Evolutionary conservation across 345 rosid genomes (phyloP), one percentile per base, ranked within the genome.

Genomic region (Ailanthus altissimus): DNA sequence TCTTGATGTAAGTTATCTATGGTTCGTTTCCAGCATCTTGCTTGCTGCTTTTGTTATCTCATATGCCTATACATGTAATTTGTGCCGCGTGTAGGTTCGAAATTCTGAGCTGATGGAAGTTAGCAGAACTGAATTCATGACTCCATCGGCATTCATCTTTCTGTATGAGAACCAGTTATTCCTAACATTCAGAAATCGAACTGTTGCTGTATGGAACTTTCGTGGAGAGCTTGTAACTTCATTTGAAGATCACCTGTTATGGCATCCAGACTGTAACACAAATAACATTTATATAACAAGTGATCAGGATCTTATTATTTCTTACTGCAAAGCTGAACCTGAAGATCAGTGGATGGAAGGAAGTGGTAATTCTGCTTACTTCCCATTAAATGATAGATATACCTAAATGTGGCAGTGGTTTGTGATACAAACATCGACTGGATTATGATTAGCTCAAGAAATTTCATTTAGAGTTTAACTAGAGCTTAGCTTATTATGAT

Each of bases 181-280:
- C 87, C 84, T 96, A 47, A 96, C 97, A 40, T 96, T 96, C 82
- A 90, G 97, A 84, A 91, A 90, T 58, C 83, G 94, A 51, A 93
- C 90, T 20, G 97, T 96, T 70, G 85, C 97, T 53, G 98, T 96
- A 53, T 96, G 97, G 99, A 96, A 96, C 78, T 96, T 93, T 56
- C 94, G 93, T 0, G 99, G 99, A 63, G 98, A 96, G 85, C 98
- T 91, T 15, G 98, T 96, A 47, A 96, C 99, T 54, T 96, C 99
- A 25, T 96, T 96, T 75, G 99, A 96, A 83, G 99, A 96, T 80
- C 99, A 96, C 80, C 89, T 92, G 38, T 81, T 93, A 80, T 93
- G 99, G 96, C 96, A 93, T 86, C 98, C 97, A 0, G 99, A 95
- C 82, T 95, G 98, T 82, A 93, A 96, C 86, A 93, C 99, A 38